Conservation (phyloP, 768 basidiomycete species). For the Boletus rubescentipes region DNA sequence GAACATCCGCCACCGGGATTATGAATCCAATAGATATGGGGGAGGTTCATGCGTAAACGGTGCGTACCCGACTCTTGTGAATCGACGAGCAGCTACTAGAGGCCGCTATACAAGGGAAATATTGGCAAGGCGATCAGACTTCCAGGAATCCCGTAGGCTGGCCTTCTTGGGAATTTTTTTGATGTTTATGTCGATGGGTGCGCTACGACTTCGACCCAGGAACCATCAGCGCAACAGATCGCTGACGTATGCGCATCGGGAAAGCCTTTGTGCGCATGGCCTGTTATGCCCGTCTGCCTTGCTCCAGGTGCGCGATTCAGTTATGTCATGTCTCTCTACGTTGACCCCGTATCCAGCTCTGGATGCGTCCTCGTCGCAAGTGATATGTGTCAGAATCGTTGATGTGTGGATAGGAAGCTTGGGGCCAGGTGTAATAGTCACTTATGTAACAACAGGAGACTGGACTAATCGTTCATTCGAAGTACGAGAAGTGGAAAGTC, state of each 20-base stretch:
- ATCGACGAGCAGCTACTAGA: neutral
- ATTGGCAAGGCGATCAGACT: slow-evolving; percentile 15
- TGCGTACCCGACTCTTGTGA: neutral
- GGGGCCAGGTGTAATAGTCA: slow-evolving; percentile 20
- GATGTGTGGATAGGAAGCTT: slow-evolving; percentile 16
- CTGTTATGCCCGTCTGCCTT: neutral
- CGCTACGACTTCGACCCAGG: slow-evolving; percentile 17
- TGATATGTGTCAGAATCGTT: slow-evolving; percentile 7
- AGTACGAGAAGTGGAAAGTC: slow-evolving; percentile 23
- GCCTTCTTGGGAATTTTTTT: slow-evolving; percentile 17
- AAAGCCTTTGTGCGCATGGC: neutral
- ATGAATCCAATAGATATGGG: neutral
- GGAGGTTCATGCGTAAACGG: neutral
- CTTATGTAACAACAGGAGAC: slow-evolving; percentile 24
- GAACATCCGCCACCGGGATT: slow-evolving; percentile 23
- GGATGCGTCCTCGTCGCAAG: neutral
- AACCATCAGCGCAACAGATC: slow-evolving; percentile 21
- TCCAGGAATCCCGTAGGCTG: slow-evolving; percentile 6
- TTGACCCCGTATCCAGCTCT: neutral
- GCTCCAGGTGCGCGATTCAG: neutral
- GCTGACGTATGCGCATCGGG: slow-evolving; percentile 3
- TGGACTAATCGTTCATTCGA: slow-evolving; percentile 13
- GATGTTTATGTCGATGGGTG: slow-evolving; percentile 18
- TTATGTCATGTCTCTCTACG: neutral
- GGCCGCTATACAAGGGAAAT: slow-evolving; percentile 1